Evolutionary conservation across 805 yeast species (phyloP), one percentile per base, ranked within the genome.

Genomic region (Candida berthetii): DNA sequence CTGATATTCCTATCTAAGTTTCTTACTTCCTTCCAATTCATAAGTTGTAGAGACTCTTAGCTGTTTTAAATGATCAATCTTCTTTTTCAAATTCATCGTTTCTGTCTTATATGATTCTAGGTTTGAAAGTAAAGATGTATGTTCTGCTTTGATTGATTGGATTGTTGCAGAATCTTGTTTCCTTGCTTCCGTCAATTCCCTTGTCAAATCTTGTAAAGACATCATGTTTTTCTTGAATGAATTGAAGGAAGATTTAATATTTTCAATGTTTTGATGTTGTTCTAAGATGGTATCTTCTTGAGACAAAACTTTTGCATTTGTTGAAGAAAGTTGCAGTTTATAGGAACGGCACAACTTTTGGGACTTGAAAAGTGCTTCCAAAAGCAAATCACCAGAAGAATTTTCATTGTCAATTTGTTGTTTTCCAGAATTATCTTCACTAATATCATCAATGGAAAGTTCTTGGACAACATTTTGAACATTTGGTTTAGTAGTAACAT

Each of bases 361-460:
- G 1, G 69, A 64, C 43, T 65, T 66, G 17, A 54, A 58, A 22
- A 68, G 62, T 0, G 71, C 71, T 33, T 65, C 69, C 31, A 68
- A 40, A 18, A 68, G 47, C 18, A 65, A 63, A 45, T 64, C 70
- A 36, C 60, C 60, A 7, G 66, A 58, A 1, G 62, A 52, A 11
- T 52, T 35, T n/a, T 50, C 52, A 4, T 16, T 33, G 7, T 25
- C n/a, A 25, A 9, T 24, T n/a, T 17, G 15, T 36, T 35, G 5
- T 24, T 24, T 15, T 1, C 27, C n/a, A 24, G 11, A 24, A 31
- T 36, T 11, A 34, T 18, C 13, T 28, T 7, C 25, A 13, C 11
- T 16, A 11, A 16, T 39, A 17, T 41, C 34, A n/a, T 45, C 48
- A 19, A 27, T 36, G 10, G 32, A 25, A 10, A 20, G n/a, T n/a